Evolutionary conservation across 108 stramenopile species (phyloP).

Genomic region (Epithemia pelagica): DNA sequence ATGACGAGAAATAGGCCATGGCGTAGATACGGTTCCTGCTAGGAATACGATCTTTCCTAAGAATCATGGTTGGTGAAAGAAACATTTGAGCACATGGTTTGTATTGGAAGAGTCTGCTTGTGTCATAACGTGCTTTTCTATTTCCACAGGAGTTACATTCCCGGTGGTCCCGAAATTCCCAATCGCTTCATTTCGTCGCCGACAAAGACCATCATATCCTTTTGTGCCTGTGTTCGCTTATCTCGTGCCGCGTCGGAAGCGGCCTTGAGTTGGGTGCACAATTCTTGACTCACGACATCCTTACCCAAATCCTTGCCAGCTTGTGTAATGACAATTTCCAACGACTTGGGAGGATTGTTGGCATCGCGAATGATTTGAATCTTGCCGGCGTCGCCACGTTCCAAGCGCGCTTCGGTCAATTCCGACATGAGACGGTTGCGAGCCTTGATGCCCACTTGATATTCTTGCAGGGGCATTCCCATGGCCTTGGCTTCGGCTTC

Average conservation of each 20-base stretch:
- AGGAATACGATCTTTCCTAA: too few species aligned
- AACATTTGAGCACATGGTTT: too few species aligned
- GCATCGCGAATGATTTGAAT: slow-evolving; percentile 62
- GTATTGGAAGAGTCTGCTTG: too few species aligned
- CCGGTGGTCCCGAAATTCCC: too few species aligned
- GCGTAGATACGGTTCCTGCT: too few species aligned
- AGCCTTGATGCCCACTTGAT: slow-evolving; percentile 69
- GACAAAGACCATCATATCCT: slow-evolving; percentile 78
- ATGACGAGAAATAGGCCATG: too few species aligned
- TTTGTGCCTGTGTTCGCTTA: slow-evolving; percentile 62
- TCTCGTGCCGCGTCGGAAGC: slow-evolving; percentile 40
- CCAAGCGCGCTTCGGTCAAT: slow-evolving; percentile 44
- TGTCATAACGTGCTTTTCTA: too few species aligned
- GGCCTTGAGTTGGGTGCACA: slow-evolving; percentile 48
- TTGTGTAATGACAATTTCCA: slow-evolving; percentile 68
- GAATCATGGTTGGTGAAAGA: too few species aligned
- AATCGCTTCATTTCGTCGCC: slow-evolving; percentile 52
- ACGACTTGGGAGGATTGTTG: slow-evolving; percentile 61
- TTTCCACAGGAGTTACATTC: too few species aligned
- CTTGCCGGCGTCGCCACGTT: slow-evolving; percentile 38
- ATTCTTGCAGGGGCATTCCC: slow-evolving; percentile 80
- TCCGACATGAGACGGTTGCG: slow-evolving; percentile 38
- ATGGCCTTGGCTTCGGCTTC: slow-evolving; percentile 70
- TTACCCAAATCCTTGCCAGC: slow-evolving; percentile 66
- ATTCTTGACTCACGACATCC: slow-evolving; percentile 43